Conservation (phyloP, 2,329 filamentous ascomycete species). For the Metarhizium sp. region DNA sequence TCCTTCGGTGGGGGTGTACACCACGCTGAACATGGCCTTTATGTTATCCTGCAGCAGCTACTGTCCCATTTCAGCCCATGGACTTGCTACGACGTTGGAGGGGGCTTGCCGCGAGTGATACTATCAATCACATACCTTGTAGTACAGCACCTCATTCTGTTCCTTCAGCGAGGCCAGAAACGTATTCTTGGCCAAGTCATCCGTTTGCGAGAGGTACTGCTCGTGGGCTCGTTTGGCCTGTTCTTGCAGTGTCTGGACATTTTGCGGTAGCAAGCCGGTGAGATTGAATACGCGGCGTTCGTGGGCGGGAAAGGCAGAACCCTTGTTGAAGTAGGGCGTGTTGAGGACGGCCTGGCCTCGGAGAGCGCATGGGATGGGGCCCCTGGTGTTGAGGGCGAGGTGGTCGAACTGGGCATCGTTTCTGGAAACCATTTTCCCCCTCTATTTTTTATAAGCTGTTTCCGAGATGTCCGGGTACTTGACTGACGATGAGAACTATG, state of each 20-base stretch:
- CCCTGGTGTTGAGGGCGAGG: conserved; percentile 25
- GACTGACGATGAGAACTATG: no score
- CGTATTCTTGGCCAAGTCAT: conserved; percentile 73
- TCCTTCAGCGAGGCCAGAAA: conserved; percentile 79
- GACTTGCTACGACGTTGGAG: no score
- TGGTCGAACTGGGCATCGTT: conserved; percentile 18
- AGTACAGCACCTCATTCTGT: conserved; percentile 79
- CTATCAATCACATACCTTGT: conserved; percentile 39
- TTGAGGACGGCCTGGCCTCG: conserved; percentile 26
- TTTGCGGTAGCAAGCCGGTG: conserved; percentile 61
- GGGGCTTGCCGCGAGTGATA: no score
- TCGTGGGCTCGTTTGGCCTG: conserved; percentile 71
- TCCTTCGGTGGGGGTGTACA: conserved; percentile 85
- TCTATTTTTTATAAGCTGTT: not conserved
- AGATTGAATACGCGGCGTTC: conserved; percentile 65
- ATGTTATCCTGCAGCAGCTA: conserved; percentile 68
- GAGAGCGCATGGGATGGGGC: conserved; percentile 27
- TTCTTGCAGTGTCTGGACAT: conserved; percentile 65
- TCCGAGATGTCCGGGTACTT: no score
- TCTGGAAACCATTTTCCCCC: not conserved
- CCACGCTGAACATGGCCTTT: conserved; percentile 82
- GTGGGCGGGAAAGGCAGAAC: conserved; percentile 62
- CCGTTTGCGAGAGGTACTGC: conserved; percentile 56
- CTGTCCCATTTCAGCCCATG: not conserved
- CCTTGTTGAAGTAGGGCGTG: conserved; percentile 58